A percentile compares a stretch with the other conserved stretches of the same genome.
Conservation (phyloP, 768 basidiomycete species). For the Leccinum pellstonianum region DNA sequence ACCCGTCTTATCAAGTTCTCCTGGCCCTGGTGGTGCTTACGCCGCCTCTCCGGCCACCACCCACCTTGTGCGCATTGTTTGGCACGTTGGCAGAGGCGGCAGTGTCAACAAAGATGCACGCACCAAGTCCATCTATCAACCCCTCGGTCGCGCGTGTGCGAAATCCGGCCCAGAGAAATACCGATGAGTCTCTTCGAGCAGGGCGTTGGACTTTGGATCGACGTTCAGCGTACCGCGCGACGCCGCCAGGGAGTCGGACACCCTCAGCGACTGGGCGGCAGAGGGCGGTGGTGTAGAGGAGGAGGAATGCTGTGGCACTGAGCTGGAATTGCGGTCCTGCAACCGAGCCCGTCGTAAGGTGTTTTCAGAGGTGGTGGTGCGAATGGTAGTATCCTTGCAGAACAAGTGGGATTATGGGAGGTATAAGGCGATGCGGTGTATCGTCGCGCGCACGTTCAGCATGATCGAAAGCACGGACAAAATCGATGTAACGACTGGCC, state of each 20-base stretch:
- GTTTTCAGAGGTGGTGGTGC: not conserved
- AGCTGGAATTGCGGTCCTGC: slow-evolving; percentile 20
- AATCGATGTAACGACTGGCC: slow-evolving; percentile 65
- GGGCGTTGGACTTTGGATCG: slow-evolving; percentile 48
- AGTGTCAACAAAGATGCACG: slow-evolving; percentile 52
- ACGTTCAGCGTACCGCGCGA: slow-evolving; percentile 9
- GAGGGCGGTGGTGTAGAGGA: slow-evolving; percentile 14
- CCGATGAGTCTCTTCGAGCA: slow-evolving; percentile 67
- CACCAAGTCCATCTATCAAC: too few relatives aligned
- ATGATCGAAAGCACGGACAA: slow-evolving; percentile 57
- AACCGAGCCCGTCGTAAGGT: slow-evolving; percentile 8
- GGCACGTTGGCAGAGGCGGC: slow-evolving; percentile 11
- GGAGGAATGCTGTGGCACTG: slow-evolving; percentile 1
- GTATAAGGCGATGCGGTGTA: slow-evolving; percentile 32
- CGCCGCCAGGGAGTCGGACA: not conserved
- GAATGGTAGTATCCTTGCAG: too few relatives aligned
- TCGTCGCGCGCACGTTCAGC: slow-evolving; percentile 51
- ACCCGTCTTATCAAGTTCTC: not conserved
- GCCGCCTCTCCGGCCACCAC: slow-evolving; percentile 1
- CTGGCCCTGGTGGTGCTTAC: slow-evolving; percentile 1
- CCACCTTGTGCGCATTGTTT: not conserved
- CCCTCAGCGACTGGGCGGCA: too few relatives aligned
- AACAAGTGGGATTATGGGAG: too few relatives aligned
- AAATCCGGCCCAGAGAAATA: slow-evolving; percentile 67
- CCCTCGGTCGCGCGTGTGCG: slow-evolving; percentile 36